Evolutionary conservation across 768 basidiomycete genomes (phyloP).

Genomic region (Russula griseocarnosa): DNA sequence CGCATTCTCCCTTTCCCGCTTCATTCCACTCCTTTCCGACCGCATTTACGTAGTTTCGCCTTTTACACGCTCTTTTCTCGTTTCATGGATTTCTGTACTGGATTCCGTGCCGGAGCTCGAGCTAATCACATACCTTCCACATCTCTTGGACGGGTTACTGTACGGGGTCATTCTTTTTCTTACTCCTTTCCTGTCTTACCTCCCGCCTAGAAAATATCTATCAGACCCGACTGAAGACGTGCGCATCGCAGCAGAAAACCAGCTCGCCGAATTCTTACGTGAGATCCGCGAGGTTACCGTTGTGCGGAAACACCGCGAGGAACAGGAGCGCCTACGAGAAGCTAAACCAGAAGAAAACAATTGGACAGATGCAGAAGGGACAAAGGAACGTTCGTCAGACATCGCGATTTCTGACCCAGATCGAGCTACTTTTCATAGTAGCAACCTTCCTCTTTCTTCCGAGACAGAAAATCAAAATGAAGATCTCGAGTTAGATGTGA

Average conservation of each 20-base stretch:
- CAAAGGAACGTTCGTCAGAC: conserved; percentile 14
- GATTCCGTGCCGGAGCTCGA: conserved; percentile 97
- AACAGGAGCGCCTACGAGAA: conserved; percentile 33
- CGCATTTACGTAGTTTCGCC: conserved; percentile 94
- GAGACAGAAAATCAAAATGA: conserved; percentile 27
- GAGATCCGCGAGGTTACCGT: conserved; percentile 85
- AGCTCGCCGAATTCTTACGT: conserved; percentile 83
- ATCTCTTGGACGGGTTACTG: conserved; percentile 92
- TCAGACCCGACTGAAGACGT: conserved; percentile 95
- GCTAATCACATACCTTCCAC: conserved; percentile 88
- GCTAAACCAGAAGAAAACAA: conserved; percentile 11
- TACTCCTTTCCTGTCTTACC: conserved; percentile 23
- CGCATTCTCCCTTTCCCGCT: conserved; percentile 91
- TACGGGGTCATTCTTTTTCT: conserved; percentile 39
- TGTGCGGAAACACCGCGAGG: conserved; percentile 63
- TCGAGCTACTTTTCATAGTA: conserved; percentile 13
- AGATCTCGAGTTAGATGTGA: conserved; percentile 43
- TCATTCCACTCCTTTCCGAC: conserved; percentile 90
- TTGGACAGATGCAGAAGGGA: conserved; percentile 12
- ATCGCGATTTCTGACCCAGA: conserved; percentile 7
- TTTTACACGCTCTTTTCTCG: conserved; percentile 93
- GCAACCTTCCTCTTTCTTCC: conserved; percentile 24
- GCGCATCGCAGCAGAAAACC: conserved; percentile 81
- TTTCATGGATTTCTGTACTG: conserved; percentile 92
- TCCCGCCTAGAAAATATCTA: conserved; percentile 72